phyloP scores from a whole-genome alignment of 2,329 filamentous ascomycete species.

The Phaeoacremonium minimum region DNA sequence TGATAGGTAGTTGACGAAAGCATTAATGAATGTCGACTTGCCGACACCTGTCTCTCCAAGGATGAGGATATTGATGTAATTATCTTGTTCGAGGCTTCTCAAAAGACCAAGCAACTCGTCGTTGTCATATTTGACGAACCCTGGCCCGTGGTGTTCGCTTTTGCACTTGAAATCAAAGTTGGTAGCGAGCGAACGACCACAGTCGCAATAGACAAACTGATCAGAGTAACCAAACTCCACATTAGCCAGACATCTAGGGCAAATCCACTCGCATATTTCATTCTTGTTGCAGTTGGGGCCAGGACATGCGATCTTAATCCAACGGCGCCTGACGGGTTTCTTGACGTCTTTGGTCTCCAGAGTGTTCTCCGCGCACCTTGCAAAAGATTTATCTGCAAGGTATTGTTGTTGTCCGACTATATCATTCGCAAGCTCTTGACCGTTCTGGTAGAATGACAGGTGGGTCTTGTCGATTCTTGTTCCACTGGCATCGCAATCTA shows the following conservation, averaged over 20 bases:
- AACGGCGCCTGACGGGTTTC: neutral
- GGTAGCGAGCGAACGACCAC: constrained; percentile 20
- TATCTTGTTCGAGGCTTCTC: constrained; percentile 15
- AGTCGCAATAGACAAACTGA: constrained; percentile 29
- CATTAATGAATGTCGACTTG: constrained; percentile 44
- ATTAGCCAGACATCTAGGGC: constrained; percentile 13
- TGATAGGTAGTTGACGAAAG: constrained; percentile 39
- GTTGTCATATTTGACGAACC: constrained; percentile 13
- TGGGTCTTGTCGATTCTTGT: neutral
- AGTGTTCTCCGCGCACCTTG: no score
- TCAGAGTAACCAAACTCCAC: constrained; percentile 22
- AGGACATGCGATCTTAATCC: neutral
- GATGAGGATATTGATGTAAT: constrained; percentile 36
- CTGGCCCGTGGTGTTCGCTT: constrained; percentile 13
- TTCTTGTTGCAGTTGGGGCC: neutral
- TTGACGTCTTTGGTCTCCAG: neutral
- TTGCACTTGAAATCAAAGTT: constrained; percentile 27
- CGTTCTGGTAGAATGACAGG: neutral
- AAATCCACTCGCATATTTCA: neutral
- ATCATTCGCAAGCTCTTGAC: neutral
- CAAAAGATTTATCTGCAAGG: neutral
- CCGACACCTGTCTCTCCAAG: constrained; percentile 43
- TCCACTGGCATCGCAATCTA: no score
- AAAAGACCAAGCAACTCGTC: constrained; percentile 13
- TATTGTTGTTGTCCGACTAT: neutral